phyloP scores from a whole-genome alignment of 2,329 filamentous ascomycete species.

The Scytalidium lignicola region DNA sequence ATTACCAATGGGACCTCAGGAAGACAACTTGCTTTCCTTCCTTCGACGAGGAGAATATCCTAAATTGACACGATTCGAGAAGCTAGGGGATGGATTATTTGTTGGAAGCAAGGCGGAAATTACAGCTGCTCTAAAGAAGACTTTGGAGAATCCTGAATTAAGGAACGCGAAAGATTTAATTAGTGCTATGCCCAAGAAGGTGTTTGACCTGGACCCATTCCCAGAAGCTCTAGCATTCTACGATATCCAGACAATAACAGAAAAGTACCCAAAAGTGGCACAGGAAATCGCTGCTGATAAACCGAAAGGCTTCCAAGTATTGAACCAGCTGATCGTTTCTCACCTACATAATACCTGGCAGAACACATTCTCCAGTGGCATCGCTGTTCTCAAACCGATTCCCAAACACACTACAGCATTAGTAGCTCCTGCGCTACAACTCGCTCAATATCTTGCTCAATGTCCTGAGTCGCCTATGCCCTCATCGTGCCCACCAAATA shows the following conservation, averaged over 20 bases:
- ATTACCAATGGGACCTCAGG: slow-evolving; percentile 74
- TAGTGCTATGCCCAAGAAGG: slow-evolving; percentile 51
- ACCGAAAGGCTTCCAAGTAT: slow-evolving; percentile 55
- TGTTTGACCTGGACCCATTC: slow-evolving; percentile 60
- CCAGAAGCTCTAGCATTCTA: slow-evolving; percentile 75
- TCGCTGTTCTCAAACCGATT: slow-evolving; percentile 76
- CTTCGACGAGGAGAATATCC: slow-evolving; percentile 74
- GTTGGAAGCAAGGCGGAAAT: slow-evolving; percentile 63
- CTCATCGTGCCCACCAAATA: slow-evolving; percentile 78
- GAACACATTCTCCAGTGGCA: slow-evolving; percentile 68
- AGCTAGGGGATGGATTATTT: slow-evolving; percentile 66
- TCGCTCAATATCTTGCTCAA: slow-evolving; percentile 69
- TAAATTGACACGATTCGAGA: slow-evolving; percentile 67
- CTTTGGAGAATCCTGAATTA: slow-evolving; percentile 50
- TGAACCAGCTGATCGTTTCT: slow-evolving; percentile 73
- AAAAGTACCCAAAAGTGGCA: slow-evolving; percentile 62
- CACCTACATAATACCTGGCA: slow-evolving; percentile 87
- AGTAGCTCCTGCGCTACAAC: slow-evolving; percentile 61
- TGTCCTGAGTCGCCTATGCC: slow-evolving; percentile 72
- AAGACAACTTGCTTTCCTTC: slow-evolving; percentile 66
- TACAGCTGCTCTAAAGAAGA: slow-evolving; percentile 54
- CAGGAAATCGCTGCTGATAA: slow-evolving; percentile 54
- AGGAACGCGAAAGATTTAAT: slow-evolving; percentile 58
- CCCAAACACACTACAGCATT: slow-evolving; percentile 70
- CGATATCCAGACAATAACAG: slow-evolving; percentile 53